These are phyloP conservation scores for Holtermanniella nyarrowii DNA, from an alignment of 768 basidiomycete genomes.

Conservation along the genomic window DNA sequence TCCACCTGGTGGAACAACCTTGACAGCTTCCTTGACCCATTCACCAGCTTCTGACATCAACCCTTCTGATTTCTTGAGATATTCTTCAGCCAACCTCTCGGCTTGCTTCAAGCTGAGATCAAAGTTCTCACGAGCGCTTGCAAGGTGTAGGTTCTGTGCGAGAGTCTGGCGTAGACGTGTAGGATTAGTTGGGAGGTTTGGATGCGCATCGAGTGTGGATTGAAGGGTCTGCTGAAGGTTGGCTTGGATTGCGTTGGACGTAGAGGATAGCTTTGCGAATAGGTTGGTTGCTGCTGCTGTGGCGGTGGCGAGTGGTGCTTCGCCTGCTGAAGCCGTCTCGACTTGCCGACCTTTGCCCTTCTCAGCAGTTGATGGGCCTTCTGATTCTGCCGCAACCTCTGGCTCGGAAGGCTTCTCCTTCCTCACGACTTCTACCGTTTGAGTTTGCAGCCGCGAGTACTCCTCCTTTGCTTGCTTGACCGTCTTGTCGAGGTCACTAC, in stretches of 20 bases:
- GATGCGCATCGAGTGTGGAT: conserved; percentile 18
- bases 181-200: conserved; percentile 21
- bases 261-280: conserved; percentile 13
- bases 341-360: conserved; percentile 29
- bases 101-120: conserved; percentile 47
- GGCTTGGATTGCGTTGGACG: conserved; percentile 8
- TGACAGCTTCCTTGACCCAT: conserved; percentile 74
- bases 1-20: conserved; percentile 72
- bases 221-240: conserved; percentile 23
- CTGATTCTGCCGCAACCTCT: conserved; percentile 2
- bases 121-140: conserved; percentile 54
- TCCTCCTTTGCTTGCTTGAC: conserved; percentile 38
- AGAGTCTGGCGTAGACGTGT: conserved; percentile 18
- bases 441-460: conserved; percentile 27
- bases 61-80: conserved; percentile 53
- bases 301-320: background rate
- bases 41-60: conserved; percentile 46
- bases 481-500: conserved; percentile 32
- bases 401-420: conserved; percentile 21
- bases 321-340: background rate
- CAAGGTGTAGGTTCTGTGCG: conserved; percentile 35
- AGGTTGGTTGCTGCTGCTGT: conserved; percentile 1
- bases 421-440: conserved; percentile 31
- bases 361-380: conserved; percentile 15
- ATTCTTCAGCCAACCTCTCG: conserved; percentile 60